Conservation (phyloP, 2,329 filamentous ascomycete genomes). For the Neodidymelliopsis sp. region DNA sequence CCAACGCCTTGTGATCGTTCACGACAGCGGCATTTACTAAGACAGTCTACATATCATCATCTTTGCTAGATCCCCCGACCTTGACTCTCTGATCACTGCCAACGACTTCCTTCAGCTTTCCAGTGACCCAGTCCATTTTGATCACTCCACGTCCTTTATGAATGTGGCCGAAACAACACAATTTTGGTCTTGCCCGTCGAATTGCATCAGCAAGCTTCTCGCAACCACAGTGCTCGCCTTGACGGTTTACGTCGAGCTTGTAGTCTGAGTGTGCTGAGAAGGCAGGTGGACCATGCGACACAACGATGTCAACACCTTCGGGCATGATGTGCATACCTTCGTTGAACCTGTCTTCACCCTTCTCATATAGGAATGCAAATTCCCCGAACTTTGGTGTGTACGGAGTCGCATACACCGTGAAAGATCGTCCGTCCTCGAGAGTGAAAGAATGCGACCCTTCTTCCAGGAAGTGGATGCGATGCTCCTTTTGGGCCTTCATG, state of each 20-base stretch:
- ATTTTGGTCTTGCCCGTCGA: slow-evolving; percentile 53
- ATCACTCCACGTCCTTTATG: slow-evolving; percentile 54
- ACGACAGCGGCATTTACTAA: slow-evolving; percentile 1
- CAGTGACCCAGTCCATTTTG: not conserved
- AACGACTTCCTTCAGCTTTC: not conserved
- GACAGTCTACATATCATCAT: not conserved
- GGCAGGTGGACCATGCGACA: slow-evolving; percentile 66
- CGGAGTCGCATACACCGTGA: slow-evolving; percentile 60
- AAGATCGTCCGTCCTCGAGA: slow-evolving; percentile 54
- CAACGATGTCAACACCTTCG: slow-evolving; percentile 60
- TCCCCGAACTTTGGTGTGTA: slow-evolving; percentile 51
- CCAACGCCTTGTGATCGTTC: not conserved
- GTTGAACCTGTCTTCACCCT: slow-evolving; percentile 21
- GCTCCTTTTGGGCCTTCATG: slow-evolving; percentile 1
- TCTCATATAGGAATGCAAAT: slow-evolving; percentile 19
- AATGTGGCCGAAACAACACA: slow-evolving; percentile 69
- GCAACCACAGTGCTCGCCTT: slow-evolving; percentile 58
- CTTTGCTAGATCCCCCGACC: not conserved
- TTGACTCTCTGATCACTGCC: too few species aligned
- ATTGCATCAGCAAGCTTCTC: slow-evolving; percentile 60
- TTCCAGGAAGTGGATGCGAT: slow-evolving; percentile 59
- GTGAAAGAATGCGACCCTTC: slow-evolving; percentile 58
- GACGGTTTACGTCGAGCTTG: slow-evolving; percentile 55
- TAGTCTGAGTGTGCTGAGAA: slow-evolving; percentile 29
- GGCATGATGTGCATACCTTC: slow-evolving; percentile 20